A percentile compares a stretch with the other conserved stretches of the same genome.
These are phyloP conservation scores for Scedosporium aurantiacum DNA, from an alignment of 2,329 filamentous ascomycete genomes.

Conservation along the genomic window DNA sequence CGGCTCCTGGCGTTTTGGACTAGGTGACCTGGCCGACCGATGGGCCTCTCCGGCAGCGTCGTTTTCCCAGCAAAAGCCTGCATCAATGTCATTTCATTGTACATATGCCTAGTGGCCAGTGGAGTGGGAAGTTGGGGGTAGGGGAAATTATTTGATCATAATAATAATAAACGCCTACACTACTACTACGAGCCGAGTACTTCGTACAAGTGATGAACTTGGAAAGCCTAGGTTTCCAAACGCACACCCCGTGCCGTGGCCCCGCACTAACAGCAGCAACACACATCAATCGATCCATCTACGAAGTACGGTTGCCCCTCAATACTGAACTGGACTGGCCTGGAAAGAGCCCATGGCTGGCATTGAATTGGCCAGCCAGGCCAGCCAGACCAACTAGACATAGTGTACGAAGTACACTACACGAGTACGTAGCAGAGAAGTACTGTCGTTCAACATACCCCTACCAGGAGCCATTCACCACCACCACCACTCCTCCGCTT, in stretches of 20 bases:
- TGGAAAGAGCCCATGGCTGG: neutral
- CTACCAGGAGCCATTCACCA: neutral
- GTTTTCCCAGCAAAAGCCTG: constrained; percentile 10
- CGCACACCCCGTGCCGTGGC: constrained; percentile 6
- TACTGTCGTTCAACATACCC: neutral
- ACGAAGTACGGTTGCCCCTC: neutral
- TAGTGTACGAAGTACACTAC: neutral
- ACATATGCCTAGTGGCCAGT: neutral
- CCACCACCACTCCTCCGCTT: neutral
- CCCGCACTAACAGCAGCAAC: constrained; percentile 6
- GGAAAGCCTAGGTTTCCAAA: neutral
- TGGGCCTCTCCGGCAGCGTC: neutral
- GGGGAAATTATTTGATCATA: neutral
- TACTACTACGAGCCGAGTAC: neutral
- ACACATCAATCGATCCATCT: neutral
- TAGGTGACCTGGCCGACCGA: neutral
- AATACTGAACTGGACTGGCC: neutral
- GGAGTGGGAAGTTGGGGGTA: neutral
- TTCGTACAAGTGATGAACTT: neutral
- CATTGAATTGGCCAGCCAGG: neutral
- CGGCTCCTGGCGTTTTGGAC: neutral
- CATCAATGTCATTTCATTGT: constrained; percentile 13
- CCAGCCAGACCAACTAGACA: too few species aligned
- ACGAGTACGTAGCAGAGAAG: neutral
- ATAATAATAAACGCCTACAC: neutral